Base-by-base conservation (phyloP, 495 filamentous ascomycete genomes). In the Daldinia decipiens region DNA sequence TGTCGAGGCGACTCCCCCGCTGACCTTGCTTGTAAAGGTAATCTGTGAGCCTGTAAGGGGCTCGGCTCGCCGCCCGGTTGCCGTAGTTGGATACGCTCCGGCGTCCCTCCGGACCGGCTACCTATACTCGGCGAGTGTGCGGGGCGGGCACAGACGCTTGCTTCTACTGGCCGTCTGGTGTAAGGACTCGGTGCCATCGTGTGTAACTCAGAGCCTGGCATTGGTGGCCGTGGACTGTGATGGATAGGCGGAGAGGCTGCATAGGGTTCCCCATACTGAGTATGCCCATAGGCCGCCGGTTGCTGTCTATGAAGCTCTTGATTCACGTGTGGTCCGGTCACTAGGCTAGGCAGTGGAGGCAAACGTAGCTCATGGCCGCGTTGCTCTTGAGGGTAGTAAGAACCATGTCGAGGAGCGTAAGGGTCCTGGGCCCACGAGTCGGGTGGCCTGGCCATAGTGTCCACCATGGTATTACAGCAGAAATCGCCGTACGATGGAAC, bases 361-460 rank as follows among this genome's bases (percentile, higher is more conserved):
- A 71, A 75, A 61, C 63, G 74, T 68, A 75, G 60, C 57, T 76
- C 62, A 50, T 75, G 74, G 29, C 70, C 26, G 17, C 63, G 75
- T 45, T 80, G 76, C 31, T 82, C 81, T 62, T 75, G 76, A 13
- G 75, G 67, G 72, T 83, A 82, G 63, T 81, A 80, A 31, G 73
- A 68, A 45, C 68, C 71, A 63, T 79, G 78, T 71, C 74, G 67
- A 45, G 81, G 77, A 68, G 78, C 73, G 64, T 82, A 83, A 59
- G 74, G 76, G 60, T 81, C 80, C 39, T 80, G 79, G 34, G 59
- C 70, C 75, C 80, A 81, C 66, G 70, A 68, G 62, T 83, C 76
- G 67, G 77, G 73, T 68, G 78, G 80, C 76, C 79, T 81, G 68
- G 82, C 79, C 82, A 84, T 84, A 71, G 78, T 76, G 74, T 82